Conservation (phyloP, 1,139 yeast genomes). For the Pichia sp. region DNA sequence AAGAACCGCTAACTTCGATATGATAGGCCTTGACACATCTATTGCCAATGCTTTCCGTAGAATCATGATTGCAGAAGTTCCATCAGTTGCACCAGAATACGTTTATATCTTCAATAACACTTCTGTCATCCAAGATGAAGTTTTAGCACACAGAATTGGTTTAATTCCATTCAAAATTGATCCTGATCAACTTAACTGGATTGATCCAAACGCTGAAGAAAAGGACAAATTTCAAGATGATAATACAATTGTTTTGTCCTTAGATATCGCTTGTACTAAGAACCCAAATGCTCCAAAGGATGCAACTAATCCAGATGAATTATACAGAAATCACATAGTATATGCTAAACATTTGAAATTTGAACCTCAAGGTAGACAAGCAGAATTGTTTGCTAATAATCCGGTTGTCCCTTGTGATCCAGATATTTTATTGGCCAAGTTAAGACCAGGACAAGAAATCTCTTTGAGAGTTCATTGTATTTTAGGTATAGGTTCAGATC, state of each 20-base stretch:
- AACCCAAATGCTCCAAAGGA: conserved; percentile 79
- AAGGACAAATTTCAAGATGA: conserved; percentile 72
- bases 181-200: conserved; percentile 83
- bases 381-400: conserved; percentile 52
- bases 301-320: conserved; percentile 58
- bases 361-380: conserved; percentile 87
- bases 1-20: conserved; percentile 77
- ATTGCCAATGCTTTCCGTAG: conserved; percentile 95
- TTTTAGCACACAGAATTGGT: conserved; percentile 90
- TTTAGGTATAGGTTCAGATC: conserved; percentile 88
- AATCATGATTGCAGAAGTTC: conserved; percentile 94
- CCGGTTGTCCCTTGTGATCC: conserved; percentile 83
- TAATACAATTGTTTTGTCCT: conserved; percentile 77
- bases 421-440: conserved; percentile 79
- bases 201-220: conserved; percentile 56
- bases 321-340: conserved; percentile 76
- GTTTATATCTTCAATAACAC: conserved; percentile 90
- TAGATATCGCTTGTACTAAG: conserved; percentile 76
- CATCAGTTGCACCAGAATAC: conserved; percentile 89
- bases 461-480: conserved; percentile 85
- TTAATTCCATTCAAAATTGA: conserved; percentile 83
- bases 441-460: conserved; percentile 96
- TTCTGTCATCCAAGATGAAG: conserved; percentile 94
- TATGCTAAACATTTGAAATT: conserved; percentile 85
- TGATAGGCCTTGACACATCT: conserved; percentile 81